phyloP scores from a whole-genome alignment of 371 early-diverging fungal genomes.

The Mortierella sp. region DNA sequence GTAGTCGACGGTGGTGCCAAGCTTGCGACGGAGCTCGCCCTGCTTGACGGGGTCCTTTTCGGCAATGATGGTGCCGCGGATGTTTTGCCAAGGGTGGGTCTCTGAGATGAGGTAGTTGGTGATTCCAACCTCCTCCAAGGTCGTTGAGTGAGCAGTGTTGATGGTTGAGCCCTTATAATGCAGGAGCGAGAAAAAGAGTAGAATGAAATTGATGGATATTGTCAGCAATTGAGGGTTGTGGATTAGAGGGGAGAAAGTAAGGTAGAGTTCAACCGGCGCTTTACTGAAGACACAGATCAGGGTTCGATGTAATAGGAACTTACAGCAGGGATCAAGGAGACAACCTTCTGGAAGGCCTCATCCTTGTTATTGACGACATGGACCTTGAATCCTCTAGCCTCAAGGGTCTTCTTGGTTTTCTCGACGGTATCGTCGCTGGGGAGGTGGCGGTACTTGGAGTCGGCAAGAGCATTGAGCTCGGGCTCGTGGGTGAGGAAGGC shows the following conservation, averaged over 20 bases:
- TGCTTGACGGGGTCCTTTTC: conserved; percentile 44
- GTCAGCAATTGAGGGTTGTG: background rate
- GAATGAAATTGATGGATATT: too few relatives aligned
- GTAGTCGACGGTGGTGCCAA: conserved; percentile 38
- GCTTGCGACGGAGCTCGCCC: conserved; percentile 28
- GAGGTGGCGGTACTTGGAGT: conserved; percentile 17
- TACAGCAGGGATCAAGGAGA: conserved; percentile 48
- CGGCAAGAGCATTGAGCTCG: background rate
- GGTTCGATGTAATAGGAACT: background rate
- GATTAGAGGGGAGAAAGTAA: background rate
- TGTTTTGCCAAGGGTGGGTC: conserved; percentile 35
- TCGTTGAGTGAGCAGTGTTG: conserved; percentile 51
- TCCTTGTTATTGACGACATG: conserved; percentile 36
- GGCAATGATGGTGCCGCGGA: conserved; percentile 33
- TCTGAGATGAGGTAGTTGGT: conserved; percentile 53
- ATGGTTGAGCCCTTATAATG: conserved; percentile 32
- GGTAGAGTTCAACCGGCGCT: background rate
- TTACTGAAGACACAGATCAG: background rate
- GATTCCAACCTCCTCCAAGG: conserved; percentile 57
- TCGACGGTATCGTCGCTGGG: conserved; percentile 20
- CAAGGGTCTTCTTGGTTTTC: conserved; percentile 42
- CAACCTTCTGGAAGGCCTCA: conserved; percentile 49
- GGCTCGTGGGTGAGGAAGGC: conserved; percentile 12
- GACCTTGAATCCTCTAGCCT: conserved; percentile 48
- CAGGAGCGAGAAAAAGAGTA: background rate